Conservation (phyloP, 1,139 yeast species). For the Debaryomyces sp. region DNA sequence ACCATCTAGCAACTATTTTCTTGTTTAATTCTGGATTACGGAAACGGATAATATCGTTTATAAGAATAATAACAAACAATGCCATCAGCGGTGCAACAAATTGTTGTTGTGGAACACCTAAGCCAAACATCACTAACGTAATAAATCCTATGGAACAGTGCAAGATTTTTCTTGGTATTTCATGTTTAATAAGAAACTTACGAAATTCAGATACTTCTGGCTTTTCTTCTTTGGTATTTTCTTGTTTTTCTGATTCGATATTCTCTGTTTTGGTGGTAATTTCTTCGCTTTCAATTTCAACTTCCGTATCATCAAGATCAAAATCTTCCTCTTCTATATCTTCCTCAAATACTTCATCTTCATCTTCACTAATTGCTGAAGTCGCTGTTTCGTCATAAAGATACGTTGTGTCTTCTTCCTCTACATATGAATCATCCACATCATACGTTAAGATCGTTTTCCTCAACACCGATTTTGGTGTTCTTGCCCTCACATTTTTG, state of each 20-base stretch:
- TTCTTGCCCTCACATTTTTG: conserved; percentile 5
- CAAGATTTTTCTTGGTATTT: conserved; percentile 81
- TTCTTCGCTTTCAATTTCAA: conserved; percentile 5
- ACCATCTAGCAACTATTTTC: conserved; percentile 64
- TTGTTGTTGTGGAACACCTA: conserved; percentile 56
- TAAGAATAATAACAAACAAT: conserved; percentile 56
- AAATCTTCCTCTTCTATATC: conserved; percentile 15
- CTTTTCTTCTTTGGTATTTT: neutral
- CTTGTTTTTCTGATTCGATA: neutral
- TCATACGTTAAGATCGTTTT: conserved; percentile 30
- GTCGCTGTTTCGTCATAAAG: conserved; percentile 27
- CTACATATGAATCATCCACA: conserved; percentile 36
- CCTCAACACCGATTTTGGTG: conserved; percentile 16
- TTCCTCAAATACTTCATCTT: conserved; percentile 17
- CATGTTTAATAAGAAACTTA: conserved; percentile 70
- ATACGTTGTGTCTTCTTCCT: conserved; percentile 43
- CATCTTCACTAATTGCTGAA: conserved; percentile 19
- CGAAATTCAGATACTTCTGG: conserved; percentile 32
- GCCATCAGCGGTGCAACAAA: conserved; percentile 61
- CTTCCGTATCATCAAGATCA: conserved; percentile 16
- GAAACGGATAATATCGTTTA: conserved; percentile 73
- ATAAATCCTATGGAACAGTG: conserved; percentile 88
- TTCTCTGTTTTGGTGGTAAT: neutral
- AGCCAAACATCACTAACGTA: conserved; percentile 70
- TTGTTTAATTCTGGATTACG: conserved; percentile 61